These are phyloP conservation scores for Naegleria gruberi DNA, from an alignment of 208 protist species.

Conservation along the genomic window DNA sequence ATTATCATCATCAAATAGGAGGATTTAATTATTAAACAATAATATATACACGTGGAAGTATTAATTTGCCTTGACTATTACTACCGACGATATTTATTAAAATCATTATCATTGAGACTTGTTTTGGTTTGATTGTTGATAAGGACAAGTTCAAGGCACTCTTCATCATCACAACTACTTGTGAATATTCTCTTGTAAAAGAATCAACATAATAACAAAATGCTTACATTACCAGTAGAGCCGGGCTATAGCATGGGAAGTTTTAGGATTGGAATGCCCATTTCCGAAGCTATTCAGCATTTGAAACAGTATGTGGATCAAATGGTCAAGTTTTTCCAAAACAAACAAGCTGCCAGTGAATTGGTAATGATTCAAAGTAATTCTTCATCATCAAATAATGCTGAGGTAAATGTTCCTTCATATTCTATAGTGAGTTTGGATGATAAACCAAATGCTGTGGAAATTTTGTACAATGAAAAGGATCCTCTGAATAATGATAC, in stretches of 20 bases:
- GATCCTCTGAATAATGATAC: neutral
- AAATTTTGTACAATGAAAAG: conserved; percentile 9
- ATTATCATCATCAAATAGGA: too few species aligned
- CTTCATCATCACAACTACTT: too few species aligned
- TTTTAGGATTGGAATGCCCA: conserved; percentile 11
- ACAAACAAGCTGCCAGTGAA: neutral
- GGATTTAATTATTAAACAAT: too few species aligned
- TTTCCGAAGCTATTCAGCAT: conserved; percentile 3
- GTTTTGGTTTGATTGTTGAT: too few species aligned
- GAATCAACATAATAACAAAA: neutral
- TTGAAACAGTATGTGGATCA: neutral
- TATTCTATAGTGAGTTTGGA: neutral
- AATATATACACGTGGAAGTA: too few species aligned
- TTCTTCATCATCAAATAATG: neutral
- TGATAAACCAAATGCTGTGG: neutral
- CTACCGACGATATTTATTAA: too few species aligned
- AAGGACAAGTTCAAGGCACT: too few species aligned
- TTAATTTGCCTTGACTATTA: too few species aligned
- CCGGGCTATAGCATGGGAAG: neutral
- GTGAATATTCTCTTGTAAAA: too few species aligned
- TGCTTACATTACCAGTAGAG: neutral
- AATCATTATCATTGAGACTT: too few species aligned
- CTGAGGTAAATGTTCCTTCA: neutral
- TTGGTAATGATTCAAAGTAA: neutral
- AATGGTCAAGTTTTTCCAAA: neutral